Conservation (phyloP, 2,329 filamentous ascomycete genomes). For the Fusarium nanum region DNA sequence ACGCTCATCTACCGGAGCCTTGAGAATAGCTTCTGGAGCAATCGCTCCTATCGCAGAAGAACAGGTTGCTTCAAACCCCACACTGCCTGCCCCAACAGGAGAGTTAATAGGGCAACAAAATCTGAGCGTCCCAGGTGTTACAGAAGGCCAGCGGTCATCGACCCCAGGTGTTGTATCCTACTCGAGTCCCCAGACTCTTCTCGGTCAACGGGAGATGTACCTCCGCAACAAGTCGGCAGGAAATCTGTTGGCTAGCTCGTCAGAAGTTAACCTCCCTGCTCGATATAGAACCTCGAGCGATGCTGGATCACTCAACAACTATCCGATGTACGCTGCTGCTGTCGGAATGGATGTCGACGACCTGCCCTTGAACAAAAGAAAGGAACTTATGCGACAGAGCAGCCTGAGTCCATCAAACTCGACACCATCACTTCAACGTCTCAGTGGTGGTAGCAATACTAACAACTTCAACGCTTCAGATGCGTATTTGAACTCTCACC, state of each 20-base stretch:
- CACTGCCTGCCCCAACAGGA: constrained; percentile 35
- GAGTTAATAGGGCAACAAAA: constrained; percentile 16
- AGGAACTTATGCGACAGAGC: constrained; percentile 68
- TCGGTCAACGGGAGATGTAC: constrained; percentile 66
- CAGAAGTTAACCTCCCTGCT: constrained; percentile 46
- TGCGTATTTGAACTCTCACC: constrained; percentile 64
- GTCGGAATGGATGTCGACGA: constrained; percentile 68
- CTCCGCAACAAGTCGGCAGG: constrained; percentile 64
- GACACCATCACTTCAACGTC: constrained; percentile 39
- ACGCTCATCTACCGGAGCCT: constrained; percentile 37
- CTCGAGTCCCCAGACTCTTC: constrained; percentile 65
- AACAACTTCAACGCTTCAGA: constrained; percentile 47
- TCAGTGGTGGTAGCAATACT: constrained; percentile 44
- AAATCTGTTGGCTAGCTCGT: constrained; percentile 48
- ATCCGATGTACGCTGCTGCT: constrained; percentile 48
- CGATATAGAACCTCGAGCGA: constrained; percentile 54
- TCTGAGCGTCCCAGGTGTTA: constrained; percentile 37
- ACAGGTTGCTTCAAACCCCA: constrained; percentile 27
- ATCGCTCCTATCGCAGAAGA: constrained; percentile 62
- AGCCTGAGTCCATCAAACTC: constrained; percentile 53
- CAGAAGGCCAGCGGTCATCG: constrained; percentile 47
- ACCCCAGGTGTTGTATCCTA: constrained; percentile 63
- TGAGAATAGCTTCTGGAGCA: constrained; percentile 46
- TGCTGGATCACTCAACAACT: constrained; percentile 55
- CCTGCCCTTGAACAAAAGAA: constrained; percentile 76